Evolutionary conservation across 208 protist species (phyloP), one percentile per base, ranked within the genome.

Genomic region (Leishmania mexicana): DNA sequence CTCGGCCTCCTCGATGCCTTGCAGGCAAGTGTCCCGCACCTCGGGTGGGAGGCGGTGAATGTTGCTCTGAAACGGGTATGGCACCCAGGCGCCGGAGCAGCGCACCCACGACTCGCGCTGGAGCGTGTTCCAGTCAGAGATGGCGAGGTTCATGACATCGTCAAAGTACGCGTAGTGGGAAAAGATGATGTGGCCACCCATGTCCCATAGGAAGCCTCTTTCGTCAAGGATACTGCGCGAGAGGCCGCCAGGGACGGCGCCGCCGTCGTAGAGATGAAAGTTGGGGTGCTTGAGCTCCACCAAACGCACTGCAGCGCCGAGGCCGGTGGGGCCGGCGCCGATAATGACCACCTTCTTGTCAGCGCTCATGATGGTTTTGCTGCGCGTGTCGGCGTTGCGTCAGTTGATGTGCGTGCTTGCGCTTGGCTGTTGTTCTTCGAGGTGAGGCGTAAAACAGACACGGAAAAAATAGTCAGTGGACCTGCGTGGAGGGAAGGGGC

Each of bases 111-210:
- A 92, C 68, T 91, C 90, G 47, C 93, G 90, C 83, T 93, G 77
- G 40, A 92, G 87, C 15, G 64, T 72, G 73, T 93, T 92, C 88
- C 89, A 92, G 24, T 88, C 76, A 49, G 77, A 19, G 28, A 95
- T 67, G 11, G 89, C 80, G 42, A 87, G 54, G 84, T 94, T 87
- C 85, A 96, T 92, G 19, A 94, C 85, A 49, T 92, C 88, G 79
- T 96, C 93, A 79, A 95, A 96, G 83, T 94, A 96, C 40, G 90
- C 85, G 81, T 93, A 96, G 85, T 96, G 93, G 2, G 91, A 95
- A 76, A 96, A 96, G 81, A 96, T 92, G 42, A 95, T 90, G 85
- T 96, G 93, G 42, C 89, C 93, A 38, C 93, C 93, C 53, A 95
- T 84, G 81, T 96, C 93, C 91, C 91, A 96, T 40, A 88, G 83